Percentiles rank a stretch among this genome's conserved stretches.
These are phyloP conservation scores for Dioscorea alata DNA, from an alignment of 106 monocot species.

Conservation along the genomic window DNA sequence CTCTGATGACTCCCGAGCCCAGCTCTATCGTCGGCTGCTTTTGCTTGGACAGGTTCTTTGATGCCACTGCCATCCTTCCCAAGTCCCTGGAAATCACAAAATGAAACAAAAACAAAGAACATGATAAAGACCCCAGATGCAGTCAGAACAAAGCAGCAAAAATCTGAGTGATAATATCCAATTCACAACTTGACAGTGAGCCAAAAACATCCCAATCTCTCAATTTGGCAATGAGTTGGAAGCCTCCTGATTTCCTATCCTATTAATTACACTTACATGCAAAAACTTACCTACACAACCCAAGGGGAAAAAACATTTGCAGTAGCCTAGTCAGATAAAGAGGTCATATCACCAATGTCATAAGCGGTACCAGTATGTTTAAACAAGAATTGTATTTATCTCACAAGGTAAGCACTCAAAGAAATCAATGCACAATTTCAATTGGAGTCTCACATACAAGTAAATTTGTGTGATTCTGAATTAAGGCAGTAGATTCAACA, in stretches of 20 bases:
- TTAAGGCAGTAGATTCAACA: no score
- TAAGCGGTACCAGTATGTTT: no score
- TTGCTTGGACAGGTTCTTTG: slow-evolving; percentile 87
- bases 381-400: no score
- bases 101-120: slow-evolving; percentile 7
- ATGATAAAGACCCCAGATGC: slow-evolving; percentile 6
- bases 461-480: no score
- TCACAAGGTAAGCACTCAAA: no score
- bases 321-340: background rate
- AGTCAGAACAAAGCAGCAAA: slow-evolving; percentile 6
- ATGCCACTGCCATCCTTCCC: slow-evolving; percentile 96
- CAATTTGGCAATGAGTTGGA: background rate
- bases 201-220: background rate
- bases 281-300: background rate
- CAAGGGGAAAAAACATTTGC: background rate
- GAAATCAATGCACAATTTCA: no score
- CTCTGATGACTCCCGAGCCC: slow-evolving; percentile 86
- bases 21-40: slow-evolving; percentile 63
- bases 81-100: slow-evolving; percentile 52
- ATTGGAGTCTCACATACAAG: no score
- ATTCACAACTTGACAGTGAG: background rate
- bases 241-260: background rate
- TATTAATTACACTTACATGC: background rate
- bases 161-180: background rate
- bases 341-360: background rate